Base-by-base conservation (phyloP, 2,329 filamentous ascomycete genomes). In the Ceratocystiopsis sp. region DNA sequence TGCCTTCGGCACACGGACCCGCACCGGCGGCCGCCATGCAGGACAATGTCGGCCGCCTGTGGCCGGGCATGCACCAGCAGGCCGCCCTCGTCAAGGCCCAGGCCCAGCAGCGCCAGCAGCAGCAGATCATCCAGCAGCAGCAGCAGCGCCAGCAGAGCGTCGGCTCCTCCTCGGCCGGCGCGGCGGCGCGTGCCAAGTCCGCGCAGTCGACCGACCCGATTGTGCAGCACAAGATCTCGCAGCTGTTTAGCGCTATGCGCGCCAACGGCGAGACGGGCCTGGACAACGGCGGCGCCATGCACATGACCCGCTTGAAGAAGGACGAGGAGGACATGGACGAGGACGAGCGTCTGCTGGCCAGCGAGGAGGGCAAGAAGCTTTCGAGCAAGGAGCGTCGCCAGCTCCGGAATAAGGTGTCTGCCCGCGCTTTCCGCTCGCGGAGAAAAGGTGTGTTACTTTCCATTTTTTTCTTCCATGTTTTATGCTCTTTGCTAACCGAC, bases 261-360 rank as follows among this genome's bases (percentile, higher is more conserved):
- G 76, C 84, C 51, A 85, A 82, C 60, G 67, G 73, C 14, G 61
- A 66, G 8, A 65, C 69, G 5, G 70, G 75, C 14, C 61, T 66
- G 21, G 67, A 73, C 40, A 67, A 71, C 21, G 62, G 60, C 48
- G 51, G 59, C 33, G 58, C 69, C 13, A 59, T 78, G n/a, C 68
- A 76, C 57, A 73, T 85, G 52, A 16, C 43, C 2, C 80, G 79
- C 49, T 64, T 74, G 49, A 87, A 80, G 71, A 96, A 96, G 70
- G 86, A 95, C 38, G 87, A 96, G 55, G 87, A 95, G 48, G 89
- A 96, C 42, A 96, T 98, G 89, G 91, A 98, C 53, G 89, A 95
- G 60, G 91, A 96, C 54, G 91, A 96, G 69, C 75, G 84, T 51
- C 69, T 95, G 11, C 69, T 95, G 18, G 85, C 85, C n/a, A 95